A percentile compares a stretch with the other conserved stretches of the same genome.
Conservation (phyloP, 805 yeast genomes). For the Candida insectorum region DNA sequence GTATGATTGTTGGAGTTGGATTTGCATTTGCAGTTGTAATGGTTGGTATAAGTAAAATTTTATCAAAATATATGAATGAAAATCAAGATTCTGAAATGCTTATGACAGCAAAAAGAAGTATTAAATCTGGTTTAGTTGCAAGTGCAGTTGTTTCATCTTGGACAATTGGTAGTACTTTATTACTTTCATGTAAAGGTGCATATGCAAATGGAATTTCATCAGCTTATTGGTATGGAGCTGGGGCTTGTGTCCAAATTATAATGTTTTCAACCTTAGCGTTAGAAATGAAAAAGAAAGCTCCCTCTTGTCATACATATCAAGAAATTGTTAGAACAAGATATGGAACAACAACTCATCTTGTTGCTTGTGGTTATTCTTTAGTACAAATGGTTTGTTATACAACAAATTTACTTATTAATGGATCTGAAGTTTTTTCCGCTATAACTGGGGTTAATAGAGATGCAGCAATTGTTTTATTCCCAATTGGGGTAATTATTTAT, state of each 20-base stretch:
- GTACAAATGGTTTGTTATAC: constrained; percentile 34
- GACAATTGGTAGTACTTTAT: constrained; percentile 48
- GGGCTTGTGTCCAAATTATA: constrained; percentile 36
- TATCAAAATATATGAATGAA: constrained; percentile 35
- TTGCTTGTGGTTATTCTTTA: constrained; percentile 27
- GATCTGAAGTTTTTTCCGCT: constrained; percentile 38
- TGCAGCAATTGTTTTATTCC: constrained; percentile 44
- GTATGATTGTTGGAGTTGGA: constrained; percentile 41
- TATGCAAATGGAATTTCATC: constrained; percentile 28
- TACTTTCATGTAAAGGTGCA: constrained; percentile 5
- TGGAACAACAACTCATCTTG: constrained; percentile 22
- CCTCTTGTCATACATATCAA: constrained; percentile 39
- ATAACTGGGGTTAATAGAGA: constrained; percentile 43
- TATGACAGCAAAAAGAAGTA: constrained; percentile 41
- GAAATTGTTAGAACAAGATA: constrained; percentile 36
- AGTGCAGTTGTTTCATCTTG: constrained; percentile 42
- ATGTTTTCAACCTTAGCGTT: constrained; percentile 35
- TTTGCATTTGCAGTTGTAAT: constrained; percentile 38
- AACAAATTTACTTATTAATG: constrained; percentile 37
- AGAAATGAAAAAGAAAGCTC: constrained; percentile 39
- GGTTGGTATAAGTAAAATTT: constrained; percentile 29
- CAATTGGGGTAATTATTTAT: constrained; percentile 65
- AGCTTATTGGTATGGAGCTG: constrained; percentile 34
- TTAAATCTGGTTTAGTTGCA: constrained; percentile 37
- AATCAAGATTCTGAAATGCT: constrained; percentile 43